Conservation (phyloP, 495 filamentous ascomycete species). For the Diplogelasinospora grovesii region DNA sequence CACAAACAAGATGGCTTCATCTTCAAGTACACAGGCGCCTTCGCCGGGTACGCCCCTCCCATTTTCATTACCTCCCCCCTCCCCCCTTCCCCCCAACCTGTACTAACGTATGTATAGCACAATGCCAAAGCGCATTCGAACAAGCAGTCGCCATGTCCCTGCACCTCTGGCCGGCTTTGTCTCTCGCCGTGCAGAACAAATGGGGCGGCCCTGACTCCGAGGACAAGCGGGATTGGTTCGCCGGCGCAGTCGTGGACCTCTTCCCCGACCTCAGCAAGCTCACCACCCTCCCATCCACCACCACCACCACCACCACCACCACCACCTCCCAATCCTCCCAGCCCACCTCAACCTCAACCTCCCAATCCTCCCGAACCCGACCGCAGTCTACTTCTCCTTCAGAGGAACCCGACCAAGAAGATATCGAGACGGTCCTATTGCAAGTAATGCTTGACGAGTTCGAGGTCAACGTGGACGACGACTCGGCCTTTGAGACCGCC, state of each 20-base stretch:
- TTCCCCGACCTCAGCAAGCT: constrained; percentile 51
- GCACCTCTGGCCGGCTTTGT: constrained; percentile 78
- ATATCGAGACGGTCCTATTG: constrained; percentile 74
- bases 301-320: constrained; percentile 2
- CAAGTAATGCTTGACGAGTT: constrained; percentile 96
- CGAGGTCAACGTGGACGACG: constrained; percentile 84
- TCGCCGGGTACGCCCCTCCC: not conserved
- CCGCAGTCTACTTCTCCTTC: not conserved
- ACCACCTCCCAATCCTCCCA: constrained; percentile 3
- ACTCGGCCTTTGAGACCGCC: constrained; percentile 68
- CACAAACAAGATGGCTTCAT: too few species aligned
- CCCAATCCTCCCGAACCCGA: too few species aligned
- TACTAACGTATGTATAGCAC: constrained; percentile 44
- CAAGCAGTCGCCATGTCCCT: constrained; percentile 73
- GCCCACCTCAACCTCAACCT: not conserved
- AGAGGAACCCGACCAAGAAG: constrained; percentile 69
- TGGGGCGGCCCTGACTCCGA: constrained; percentile 81
- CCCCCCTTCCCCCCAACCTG: not conserved
- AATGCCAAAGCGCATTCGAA: constrained; percentile 65
- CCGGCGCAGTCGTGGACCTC: constrained; percentile 79
- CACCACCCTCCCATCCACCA: constrained; percentile 11
- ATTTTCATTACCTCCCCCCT: not conserved
- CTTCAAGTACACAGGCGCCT: not conserved
- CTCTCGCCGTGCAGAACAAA: constrained; percentile 74
- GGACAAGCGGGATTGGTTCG: constrained; percentile 96